Evolutionary conservation across 164 flowering plant species (phyloP).

Genomic region (Kingdonia uniflora): DNA sequence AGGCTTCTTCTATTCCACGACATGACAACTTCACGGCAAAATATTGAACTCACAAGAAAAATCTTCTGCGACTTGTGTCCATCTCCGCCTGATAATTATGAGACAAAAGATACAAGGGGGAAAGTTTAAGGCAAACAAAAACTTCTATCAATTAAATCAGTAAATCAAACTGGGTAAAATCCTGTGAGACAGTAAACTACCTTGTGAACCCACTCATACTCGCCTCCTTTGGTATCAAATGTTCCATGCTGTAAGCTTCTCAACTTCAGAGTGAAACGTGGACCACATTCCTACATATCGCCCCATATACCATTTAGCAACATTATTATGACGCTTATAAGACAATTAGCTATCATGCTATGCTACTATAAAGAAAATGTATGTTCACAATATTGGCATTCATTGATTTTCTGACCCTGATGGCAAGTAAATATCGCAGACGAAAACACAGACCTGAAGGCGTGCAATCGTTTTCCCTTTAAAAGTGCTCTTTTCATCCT

Average conservation of each 20-base stretch:
- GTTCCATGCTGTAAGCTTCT: slow-evolving; percentile 89
- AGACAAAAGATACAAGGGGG: slow-evolving; percentile 3
- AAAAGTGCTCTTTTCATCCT: slow-evolving; percentile 19
- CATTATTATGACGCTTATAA: too few relatives aligned
- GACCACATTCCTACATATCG: slow-evolving; percentile 90
- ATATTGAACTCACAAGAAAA: slow-evolving; percentile 63
- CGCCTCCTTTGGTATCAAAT: slow-evolving; percentile 92
- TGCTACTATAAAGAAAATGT: too few relatives aligned
- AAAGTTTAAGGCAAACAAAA: neutral
- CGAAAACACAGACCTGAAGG: slow-evolving; percentile 57
- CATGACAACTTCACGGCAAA: neutral
- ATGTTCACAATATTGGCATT: too few relatives aligned
- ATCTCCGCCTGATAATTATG: slow-evolving; percentile 55
- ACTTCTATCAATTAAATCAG: neutral
- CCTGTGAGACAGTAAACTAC: slow-evolving; percentile 21
- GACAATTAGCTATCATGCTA: too few relatives aligned
- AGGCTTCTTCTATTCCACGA: slow-evolving; percentile 2
- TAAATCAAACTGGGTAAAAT: neutral
- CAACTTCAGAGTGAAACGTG: slow-evolving; percentile 80
- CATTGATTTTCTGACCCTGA: too few relatives aligned
- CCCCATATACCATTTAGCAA: too few relatives aligned
- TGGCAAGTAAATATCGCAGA: neutral
- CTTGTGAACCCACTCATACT: slow-evolving; percentile 98
- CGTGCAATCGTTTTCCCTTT: slow-evolving; percentile 49
- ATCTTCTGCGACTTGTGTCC: slow-evolving; percentile 94